phyloP scores from a whole-genome alignment of 176 grass and related monocot genomes.

The Phragmites australis region DNA sequence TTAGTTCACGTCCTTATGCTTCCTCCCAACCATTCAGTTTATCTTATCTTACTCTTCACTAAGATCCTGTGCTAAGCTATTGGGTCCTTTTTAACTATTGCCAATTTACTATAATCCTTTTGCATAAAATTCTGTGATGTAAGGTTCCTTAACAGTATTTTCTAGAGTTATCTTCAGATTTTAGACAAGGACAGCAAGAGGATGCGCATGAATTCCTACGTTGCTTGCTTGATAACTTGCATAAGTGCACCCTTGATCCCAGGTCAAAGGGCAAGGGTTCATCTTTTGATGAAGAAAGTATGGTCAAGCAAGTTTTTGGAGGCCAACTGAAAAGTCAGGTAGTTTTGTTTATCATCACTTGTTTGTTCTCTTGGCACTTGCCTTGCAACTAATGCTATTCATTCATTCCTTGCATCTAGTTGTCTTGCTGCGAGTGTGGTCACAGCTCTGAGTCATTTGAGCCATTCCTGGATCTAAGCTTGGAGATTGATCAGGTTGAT shows the following conservation, averaged over 20 bases:
- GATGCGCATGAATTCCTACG: constrained; percentile 90
- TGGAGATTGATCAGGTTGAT: constrained; percentile 71
- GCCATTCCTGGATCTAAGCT: constrained; percentile 87
- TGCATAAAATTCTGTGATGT: constrained; percentile 19
- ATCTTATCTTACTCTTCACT: not conserved
- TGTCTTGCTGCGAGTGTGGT: constrained; percentile 72
- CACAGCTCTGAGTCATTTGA: constrained; percentile 83
- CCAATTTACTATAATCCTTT: not conserved
- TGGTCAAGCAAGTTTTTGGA: constrained; percentile 85
- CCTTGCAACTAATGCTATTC: constrained; percentile 20
- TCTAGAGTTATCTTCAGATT: constrained; percentile 77
- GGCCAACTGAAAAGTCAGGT: constrained; percentile 83
- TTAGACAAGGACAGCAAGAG: constrained; percentile 69
- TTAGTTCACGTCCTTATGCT: not conserved
- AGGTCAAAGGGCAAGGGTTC: constrained; percentile 34
- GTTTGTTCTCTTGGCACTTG: constrained; percentile 3
- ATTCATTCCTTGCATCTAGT: constrained; percentile 46
- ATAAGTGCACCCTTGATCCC: constrained; percentile 58
- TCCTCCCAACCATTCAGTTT: not conserved
- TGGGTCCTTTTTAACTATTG: not conserved
- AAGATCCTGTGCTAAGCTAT: not conserved
- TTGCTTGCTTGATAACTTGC: constrained; percentile 76
- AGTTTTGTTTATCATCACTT: constrained; percentile 13
- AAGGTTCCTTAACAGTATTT: constrained; percentile 55
- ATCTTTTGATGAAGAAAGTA: constrained; percentile 67